Percentiles rank a stretch among this genome's conserved stretches.
phyloP scores from a whole-genome alignment of 768 basidiomycete genomes.

The Kondoa subrosea region DNA sequence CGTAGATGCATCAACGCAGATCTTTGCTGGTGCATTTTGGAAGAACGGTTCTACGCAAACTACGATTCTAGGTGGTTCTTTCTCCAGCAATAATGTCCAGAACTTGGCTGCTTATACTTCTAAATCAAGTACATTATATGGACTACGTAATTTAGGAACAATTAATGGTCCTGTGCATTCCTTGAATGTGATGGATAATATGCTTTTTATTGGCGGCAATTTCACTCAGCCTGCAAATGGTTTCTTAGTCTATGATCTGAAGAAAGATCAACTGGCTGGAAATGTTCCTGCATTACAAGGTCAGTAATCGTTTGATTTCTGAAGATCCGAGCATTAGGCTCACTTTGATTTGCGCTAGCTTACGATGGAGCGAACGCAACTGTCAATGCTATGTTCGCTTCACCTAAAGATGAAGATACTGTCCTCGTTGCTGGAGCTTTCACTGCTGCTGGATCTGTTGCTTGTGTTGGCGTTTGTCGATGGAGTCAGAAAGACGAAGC shows the following conservation, averaged over 20 bases:
- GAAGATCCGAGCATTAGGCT: neutral
- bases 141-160: conserved; percentile 44
- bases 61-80: conserved; percentile 77
- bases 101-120: conserved; percentile 46
- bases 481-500: conserved; percentile 51
- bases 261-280: conserved; percentile 45
- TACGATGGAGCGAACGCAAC: conserved; percentile 22
- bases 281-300: conserved; percentile 47
- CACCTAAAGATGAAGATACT: conserved; percentile 41
- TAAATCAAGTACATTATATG: conserved; percentile 38
- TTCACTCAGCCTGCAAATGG: conserved; percentile 50
- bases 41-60: conserved; percentile 54
- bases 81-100: conserved; percentile 38
- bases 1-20: conserved; percentile 39
- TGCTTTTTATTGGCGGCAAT: conserved; percentile 67
- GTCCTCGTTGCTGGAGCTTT: conserved; percentile 83
- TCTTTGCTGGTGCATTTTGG: conserved; percentile 79
- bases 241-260: conserved; percentile 65
- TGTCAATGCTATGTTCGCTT: conserved; percentile 43
- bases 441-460: conserved; percentile 52
- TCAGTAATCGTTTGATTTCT: conserved; percentile 24
- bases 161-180: conserved; percentile 58
- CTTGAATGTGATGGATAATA: conserved; percentile 53
- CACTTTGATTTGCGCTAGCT: neutral
- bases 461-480: conserved; percentile 61